Base-by-base conservation (phyloP, 2,329 filamentous ascomycete genomes). In the Didymella keratinophila region DNA sequence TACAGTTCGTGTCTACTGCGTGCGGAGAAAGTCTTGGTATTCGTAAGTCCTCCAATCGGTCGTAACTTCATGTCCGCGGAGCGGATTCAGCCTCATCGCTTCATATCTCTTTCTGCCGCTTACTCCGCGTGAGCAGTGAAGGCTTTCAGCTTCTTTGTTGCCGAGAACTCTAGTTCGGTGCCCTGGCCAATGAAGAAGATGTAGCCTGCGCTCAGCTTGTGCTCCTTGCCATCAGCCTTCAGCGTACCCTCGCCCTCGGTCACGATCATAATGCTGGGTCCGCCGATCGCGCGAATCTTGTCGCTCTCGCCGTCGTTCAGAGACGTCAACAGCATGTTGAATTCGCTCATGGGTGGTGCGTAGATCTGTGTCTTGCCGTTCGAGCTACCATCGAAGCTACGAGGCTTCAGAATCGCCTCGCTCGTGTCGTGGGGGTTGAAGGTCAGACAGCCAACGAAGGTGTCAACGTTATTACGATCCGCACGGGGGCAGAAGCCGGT, bases 401-500 rank as follows among this genome's bases (percentile, higher is more conserved):
- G 73, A 0, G 81, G 76, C 2, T 79, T 80, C 5, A 92, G 75
- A 4, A 84, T 76, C 2, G 86, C 83, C 53, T 90, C 84, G 2
- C 84, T 77, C 3, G 79, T 76, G 20, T 80, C 80, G 60, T 91
- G 86, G 0, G 87, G 84, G 34, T 80, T 79, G 78, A 91, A 92
- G 0, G 84, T 89, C 18, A 93, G 71, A 1, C 84, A 82, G 3
- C 83, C 78, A 21, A 80, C 81, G 75, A 93, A 92, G 27, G 87
- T 72, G 18, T 90, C 87, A 23, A 87, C 79, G 42, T 81, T 86
- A 68, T 90, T 84, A 12, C 88, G 82, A 45, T 90, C 86, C 0
- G 86, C 84, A 1, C 81, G 80, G 0, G 89, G 89, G 65, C 89
- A 92, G 79, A 93, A 91, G 0, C 90, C 89, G 0, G 85, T 86